These are phyloP conservation scores for Leptographium lundbergii DNA, from an alignment of 2,329 filamentous ascomycete species.

Conservation along the genomic window DNA sequence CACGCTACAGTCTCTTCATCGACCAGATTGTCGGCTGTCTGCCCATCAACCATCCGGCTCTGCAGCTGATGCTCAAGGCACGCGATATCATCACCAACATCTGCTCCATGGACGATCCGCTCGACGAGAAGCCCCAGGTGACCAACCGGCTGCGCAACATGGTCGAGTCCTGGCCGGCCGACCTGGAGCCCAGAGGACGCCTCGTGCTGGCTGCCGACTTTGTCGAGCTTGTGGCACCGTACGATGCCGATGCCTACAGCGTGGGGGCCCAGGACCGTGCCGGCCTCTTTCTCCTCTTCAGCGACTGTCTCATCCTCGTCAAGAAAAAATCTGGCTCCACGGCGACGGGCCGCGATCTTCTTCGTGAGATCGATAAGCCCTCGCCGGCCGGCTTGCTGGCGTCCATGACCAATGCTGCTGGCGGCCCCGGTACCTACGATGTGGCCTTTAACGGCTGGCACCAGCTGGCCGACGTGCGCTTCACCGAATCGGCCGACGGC, in stretches of 20 bases:
- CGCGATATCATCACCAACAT: constrained; percentile 93
- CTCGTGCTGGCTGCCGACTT: constrained; percentile 74
- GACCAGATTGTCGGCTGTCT: constrained; percentile 86
- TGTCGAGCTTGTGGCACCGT: constrained; percentile 63
- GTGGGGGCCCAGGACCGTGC: constrained; percentile 36
- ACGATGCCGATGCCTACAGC: constrained; percentile 27
- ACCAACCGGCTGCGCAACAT: constrained; percentile 63
- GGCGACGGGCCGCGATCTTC: constrained; percentile 60
- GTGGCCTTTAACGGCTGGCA: constrained; percentile 66
- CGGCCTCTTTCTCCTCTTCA: constrained; percentile 73
- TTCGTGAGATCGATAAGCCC: constrained; percentile 77
- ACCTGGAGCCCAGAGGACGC: constrained; percentile 61
- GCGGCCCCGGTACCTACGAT: constrained; percentile 51
- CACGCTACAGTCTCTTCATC: constrained; percentile 89
- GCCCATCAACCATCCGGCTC: constrained; percentile 72
- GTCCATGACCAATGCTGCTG: constrained; percentile 50
- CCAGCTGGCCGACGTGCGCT: constrained; percentile 54
- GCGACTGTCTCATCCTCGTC: constrained; percentile 66
- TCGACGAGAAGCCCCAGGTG: constrained; percentile 58
- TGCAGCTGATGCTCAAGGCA: constrained; percentile 73
- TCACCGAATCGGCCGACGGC: constrained; percentile 57
- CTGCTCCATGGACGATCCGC: constrained; percentile 73
- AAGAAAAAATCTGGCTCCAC: constrained; percentile 53
- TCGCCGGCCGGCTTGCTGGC: constrained; percentile 50
- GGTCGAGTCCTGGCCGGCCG: constrained; percentile 63